Evolutionary conservation across 164 flowering plant species (phyloP), one percentile per base, ranked within the genome.

Genomic region (Vitis rupestris): DNA sequence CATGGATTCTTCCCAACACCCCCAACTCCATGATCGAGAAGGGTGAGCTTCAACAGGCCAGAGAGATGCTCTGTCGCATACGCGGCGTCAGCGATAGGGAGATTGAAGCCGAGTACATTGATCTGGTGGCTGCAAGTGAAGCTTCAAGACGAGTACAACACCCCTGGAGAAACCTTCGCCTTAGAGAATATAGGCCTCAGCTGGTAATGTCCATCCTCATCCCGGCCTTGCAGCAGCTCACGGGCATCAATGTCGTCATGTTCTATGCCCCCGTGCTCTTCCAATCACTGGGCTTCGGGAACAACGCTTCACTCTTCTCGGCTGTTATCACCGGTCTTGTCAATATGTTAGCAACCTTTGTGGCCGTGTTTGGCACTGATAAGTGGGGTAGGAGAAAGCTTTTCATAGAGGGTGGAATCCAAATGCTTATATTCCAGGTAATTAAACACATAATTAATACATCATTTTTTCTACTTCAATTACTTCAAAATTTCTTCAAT

Each of bases 371-470:
- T n/a, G 64, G 64, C 9, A 69, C 51, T 31, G 74, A 72, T 51
- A 65, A 59, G 14, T 65, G 64, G 74, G 74, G 74, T 0, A 65
- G 74, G 58, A 72, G 74, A 44, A 12, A 19, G 4, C 63, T 72
- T 6, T 72, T 72, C 62, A 64, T 72, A 3, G 69, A 65, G 58
- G 74, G 74, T 13, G 74, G 74, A 14, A 11, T 59, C 15, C 74
- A 72, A 27, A 72, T 72, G 74, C 37, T 72, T 2, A 72, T 72
- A 2, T 66, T 64, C 55, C 74, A 72, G 74, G 74, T 71, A 71
- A 4, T 11, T 15, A 14, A 2, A 31, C 44, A 31, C 6, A 31
- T 31, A 3, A 31, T 23, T 23, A 31, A 31, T 31, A 4, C 44
- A 31, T 31, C 44, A 0, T 31, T 31, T 31, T 31, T 31, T 31